Evolutionary conservation across 1,139 yeast species (phyloP).

Genomic region (Debaryomycetaceae sp.): DNA sequence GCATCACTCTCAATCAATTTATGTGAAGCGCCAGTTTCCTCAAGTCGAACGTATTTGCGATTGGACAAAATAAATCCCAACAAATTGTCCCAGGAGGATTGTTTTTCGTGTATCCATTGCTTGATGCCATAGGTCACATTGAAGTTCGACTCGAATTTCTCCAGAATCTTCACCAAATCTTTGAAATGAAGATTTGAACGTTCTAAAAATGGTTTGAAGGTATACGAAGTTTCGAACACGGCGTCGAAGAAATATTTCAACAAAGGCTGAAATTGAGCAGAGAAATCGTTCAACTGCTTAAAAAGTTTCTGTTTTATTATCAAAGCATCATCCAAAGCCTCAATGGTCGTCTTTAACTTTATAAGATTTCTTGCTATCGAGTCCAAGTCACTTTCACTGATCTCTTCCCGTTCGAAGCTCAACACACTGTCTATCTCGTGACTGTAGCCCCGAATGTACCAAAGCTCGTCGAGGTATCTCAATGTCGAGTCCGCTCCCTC

Average conservation of each 20-base stretch:
- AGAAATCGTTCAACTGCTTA: conserved; percentile 4
- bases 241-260: conserved; percentile 6
- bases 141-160: conserved; percentile 6
- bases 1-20: conserved; percentile 4
- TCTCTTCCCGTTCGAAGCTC: conserved; percentile 8
- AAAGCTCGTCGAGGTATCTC: conserved; percentile 18
- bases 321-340: conserved; percentile 18
- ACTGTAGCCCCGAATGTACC: conserved; percentile 19
- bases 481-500: conserved; percentile 13
- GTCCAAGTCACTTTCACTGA: conserved; percentile 16
- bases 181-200: conserved; percentile 11
- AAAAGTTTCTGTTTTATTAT: conserved; percentile 2
- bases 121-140: neutral
- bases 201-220: conserved; percentile 11
- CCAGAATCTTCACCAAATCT: conserved; percentile 11
- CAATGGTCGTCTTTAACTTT: conserved; percentile 13
- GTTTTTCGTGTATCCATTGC: conserved; percentile 11
- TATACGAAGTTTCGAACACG: conserved; percentile 21
- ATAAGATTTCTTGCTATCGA: conserved; percentile 13
- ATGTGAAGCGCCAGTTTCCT: conserved; percentile 7
- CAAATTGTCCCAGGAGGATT: conserved; percentile 16
- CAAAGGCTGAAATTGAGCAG: conserved; percentile 8
- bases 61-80: conserved; percentile 15
- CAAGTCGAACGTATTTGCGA: conserved; percentile 13
- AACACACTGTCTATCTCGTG: conserved; percentile 17